Evolutionary conservation across 257 asterid genomes (phyloP), one percentile per base, ranked within the genome.

Genomic region (Linaria vulgaris): DNA sequence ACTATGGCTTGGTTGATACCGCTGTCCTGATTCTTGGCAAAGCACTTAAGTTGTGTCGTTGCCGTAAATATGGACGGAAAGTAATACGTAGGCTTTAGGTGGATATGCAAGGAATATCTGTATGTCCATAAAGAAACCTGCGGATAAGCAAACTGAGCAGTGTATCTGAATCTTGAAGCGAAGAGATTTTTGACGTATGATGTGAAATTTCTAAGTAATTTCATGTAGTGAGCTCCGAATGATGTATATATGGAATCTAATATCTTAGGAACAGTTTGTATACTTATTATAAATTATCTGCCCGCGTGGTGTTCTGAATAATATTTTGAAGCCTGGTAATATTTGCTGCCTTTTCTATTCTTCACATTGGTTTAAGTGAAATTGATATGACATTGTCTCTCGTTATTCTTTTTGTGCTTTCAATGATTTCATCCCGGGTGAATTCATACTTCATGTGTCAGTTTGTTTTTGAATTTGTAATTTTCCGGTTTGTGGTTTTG

Each of bases 1-100:
- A 20, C 6, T 51, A 22, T 22, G 17, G 19, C 24, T 66, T 60
- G 1, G 30, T 59, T 61, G 12, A 39, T 45, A 31, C 27, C 24
- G 12, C 25, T 19, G 91, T 83, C 94, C 91, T 76, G 71, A 89
- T 89, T 89, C 95, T 90, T 90, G 83, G 94, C 90, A 73, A 78
- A 77, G 71, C 86, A 76, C 82, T 3, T 76, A 64, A 84, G 91
- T 16, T 63, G 87, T 75, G 87, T 74, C 67, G 49, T 73, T 83
- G 94, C 86, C 68, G 95, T 89, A 86, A 87, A 87, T 78, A 74
- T 81, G 91, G 94, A 79, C 91, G 69, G 16, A 87, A 58, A 85
- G 66, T 47, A 58, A 76, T 52, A 21, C 51, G 75, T 54, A 75
- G 84, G 84, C 79, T 72, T 83, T 86, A 79, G 87, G 79, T 79